A percentile compares a stretch with the other conserved stretches of the same genome.
Conservation (phyloP, 768 basidiomycete genomes). For the Lentinula detonsa region DNA sequence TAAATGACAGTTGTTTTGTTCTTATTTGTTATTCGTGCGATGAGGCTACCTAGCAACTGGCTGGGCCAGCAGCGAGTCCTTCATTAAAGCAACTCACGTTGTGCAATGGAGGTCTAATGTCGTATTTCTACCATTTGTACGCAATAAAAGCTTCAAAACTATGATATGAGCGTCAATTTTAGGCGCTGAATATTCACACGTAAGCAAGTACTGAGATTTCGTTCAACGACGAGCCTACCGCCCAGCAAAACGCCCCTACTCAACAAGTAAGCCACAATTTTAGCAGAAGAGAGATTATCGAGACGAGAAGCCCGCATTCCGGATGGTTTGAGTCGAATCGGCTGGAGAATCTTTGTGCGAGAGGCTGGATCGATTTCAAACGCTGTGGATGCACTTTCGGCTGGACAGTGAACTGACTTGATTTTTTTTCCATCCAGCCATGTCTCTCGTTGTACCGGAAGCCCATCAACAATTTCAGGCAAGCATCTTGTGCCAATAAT, state of each 20-base stretch:
- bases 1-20: too few relatives aligned
- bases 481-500: constrained; percentile 9
- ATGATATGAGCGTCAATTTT: not conserved
- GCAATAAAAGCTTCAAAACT: too few relatives aligned
- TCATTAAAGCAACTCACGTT: too few relatives aligned
- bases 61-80: too few relatives aligned
- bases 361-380: not conserved
- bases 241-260: not conserved
- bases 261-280: not conserved
- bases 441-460: constrained; percentile 98
- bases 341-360: not conserved
- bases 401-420: constrained; percentile 6
- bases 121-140: too few relatives aligned
- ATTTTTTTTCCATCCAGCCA: constrained; percentile 29
- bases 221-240: not conserved
- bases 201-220: not conserved
- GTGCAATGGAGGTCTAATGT: too few relatives aligned
- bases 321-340: not conserved
- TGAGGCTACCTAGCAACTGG: too few relatives aligned
- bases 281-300: not conserved
- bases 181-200: not conserved
- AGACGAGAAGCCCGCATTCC: not conserved
- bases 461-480: constrained; percentile 95
- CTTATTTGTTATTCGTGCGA: too few relatives aligned
- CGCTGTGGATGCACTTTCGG: constrained; percentile 13